Evolutionary conservation across 1,284 basidiomycete genomes (phyloP), one percentile per base, ranked within the genome.

Genomic region (Butyriboletus regius): DNA sequence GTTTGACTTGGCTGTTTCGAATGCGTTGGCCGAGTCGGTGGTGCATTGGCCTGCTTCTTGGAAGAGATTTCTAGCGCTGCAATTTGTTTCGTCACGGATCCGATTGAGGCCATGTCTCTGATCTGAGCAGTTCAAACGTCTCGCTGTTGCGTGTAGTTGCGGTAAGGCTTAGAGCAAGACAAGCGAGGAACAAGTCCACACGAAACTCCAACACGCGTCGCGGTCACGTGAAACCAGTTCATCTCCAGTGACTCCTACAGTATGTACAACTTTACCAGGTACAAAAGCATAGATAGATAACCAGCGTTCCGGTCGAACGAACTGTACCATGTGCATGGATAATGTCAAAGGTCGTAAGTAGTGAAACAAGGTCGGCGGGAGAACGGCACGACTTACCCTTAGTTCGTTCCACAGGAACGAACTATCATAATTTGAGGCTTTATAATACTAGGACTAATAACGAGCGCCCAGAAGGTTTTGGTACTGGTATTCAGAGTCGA

Each of bases 1-100:
- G 68, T 63, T 59, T 81, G 76, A 54, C 74, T 75, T 29, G 76
- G 65, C 26, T 78, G 74, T 58, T 83, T 83, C 55, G 72, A 62
- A 55, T 75, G 73, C n/a, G 66, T 57, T 33, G 72, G 60, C 8
- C 70, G 66, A 9, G 68, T 56, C 4, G 68, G 24, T 1, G 60
- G 49, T 46, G 61, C 58, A 39, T 61, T 59, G 1, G 58, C 34
- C 39, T 67, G 72, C 39, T 69, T 74, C 55, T 77, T 76, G 3
- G 71, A 63, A 8, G 75, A 71, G 1, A 78, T 72, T 54, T 78
- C 76, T 26, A 76, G 73, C 8, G 74, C 73, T 55, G 74, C 72
- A 18, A 76, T 71, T 51, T 76, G 75, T 43, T 72, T 72, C 15
- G 76, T 74, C 24, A 76, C 67, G 31, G 74, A 60, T 45, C 68